These are phyloP conservation scores for Phytophthora uliginosa DNA, from an alignment of 352 stramenopile genomes.

Conservation along the genomic window DNA sequence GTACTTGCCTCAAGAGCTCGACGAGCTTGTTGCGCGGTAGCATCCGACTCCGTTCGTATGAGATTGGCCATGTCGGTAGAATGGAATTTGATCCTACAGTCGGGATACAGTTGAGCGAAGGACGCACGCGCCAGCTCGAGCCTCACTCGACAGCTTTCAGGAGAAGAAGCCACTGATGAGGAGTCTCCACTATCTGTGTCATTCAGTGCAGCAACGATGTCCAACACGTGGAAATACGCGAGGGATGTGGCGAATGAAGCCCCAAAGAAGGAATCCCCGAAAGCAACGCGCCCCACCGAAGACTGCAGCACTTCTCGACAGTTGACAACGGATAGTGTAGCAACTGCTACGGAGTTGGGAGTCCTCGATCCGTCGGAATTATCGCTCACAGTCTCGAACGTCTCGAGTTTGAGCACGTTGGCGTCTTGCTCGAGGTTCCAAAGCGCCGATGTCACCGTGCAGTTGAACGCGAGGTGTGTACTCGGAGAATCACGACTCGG, in stretches of 20 bases:
- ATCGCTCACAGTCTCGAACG: neutral
- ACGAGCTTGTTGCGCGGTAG: neutral
- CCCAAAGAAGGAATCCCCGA: constrained; percentile 21
- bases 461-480: constrained; percentile 35
- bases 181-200: neutral
- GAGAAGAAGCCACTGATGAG: neutral
- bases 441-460: constrained; percentile 19
- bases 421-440: constrained; percentile 29
- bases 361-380: neutral
- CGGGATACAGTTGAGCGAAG: constrained; percentile 33
- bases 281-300: constrained; percentile 15
- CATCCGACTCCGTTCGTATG: constrained; percentile 18
- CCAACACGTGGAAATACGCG: constrained; percentile 27
- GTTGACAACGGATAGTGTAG: constrained; percentile 1
- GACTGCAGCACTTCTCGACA: constrained; percentile 3
- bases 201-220: neutral
- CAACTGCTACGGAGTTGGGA: neutral
- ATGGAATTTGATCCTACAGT: constrained; percentile 32
- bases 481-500: neutral
- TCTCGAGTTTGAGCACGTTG: constrained; percentile 22
- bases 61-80: constrained; percentile 31
- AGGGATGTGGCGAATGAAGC: neutral
- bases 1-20: constrained; percentile 22
- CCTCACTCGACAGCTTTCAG: constrained; percentile 9
- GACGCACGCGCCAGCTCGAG: constrained; percentile 22